Evolutionary conservation across 2,329 filamentous ascomycete genomes (phyloP).

Genomic region (Microthyrium microscopicum): DNA sequence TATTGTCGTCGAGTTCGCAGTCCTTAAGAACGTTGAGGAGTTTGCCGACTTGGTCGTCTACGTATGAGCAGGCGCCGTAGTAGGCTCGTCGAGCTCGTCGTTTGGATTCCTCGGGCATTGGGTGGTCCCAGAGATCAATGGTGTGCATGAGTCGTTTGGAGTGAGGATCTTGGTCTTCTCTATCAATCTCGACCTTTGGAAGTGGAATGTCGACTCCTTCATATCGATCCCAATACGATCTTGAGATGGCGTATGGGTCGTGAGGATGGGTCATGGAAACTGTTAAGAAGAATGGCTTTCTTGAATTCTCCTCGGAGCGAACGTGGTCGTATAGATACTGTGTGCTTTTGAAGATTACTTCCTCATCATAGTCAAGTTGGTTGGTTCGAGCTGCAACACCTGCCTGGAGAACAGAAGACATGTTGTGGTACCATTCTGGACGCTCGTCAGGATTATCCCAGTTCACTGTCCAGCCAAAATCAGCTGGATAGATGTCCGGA

Average conservation of each 20-base stretch:
- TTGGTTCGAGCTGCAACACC: slow-evolving; percentile 81
- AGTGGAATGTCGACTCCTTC: slow-evolving; percentile 75
- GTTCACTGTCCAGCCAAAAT: slow-evolving; percentile 89
- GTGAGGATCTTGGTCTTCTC: slow-evolving; percentile 72
- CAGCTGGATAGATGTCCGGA: slow-evolving; percentile 88
- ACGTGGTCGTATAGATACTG: slow-evolving; percentile 87
- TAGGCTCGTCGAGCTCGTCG: slow-evolving; percentile 75
- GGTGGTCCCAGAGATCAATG: slow-evolving; percentile 69
- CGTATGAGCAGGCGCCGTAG: slow-evolving; percentile 84
- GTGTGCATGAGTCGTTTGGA: slow-evolving; percentile 75
- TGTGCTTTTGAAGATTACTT: slow-evolving; percentile 81
- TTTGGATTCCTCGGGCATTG: slow-evolving; percentile 74
- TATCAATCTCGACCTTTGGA: slow-evolving; percentile 59
- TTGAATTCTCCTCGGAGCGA: slow-evolving; percentile 53
- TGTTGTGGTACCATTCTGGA: slow-evolving; percentile 88
- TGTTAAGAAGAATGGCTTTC: slow-evolving; percentile 73
- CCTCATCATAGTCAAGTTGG: slow-evolving; percentile 90
- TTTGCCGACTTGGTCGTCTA: slow-evolving; percentile 81
- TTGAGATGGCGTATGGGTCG: slow-evolving; percentile 85
- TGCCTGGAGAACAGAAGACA: slow-evolving; percentile 80
- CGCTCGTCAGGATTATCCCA: slow-evolving; percentile 79
- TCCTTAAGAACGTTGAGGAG: slow-evolving; percentile 62
- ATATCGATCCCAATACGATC: slow-evolving; percentile 87
- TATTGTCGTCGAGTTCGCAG: slow-evolving; percentile 67
- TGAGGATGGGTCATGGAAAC: slow-evolving; percentile 90